A percentile compares a stretch with the other conserved stretches of the same genome.
Conservation (phyloP, 2,329 filamentous ascomycete genomes). For the Colletotrichum musicola region DNA sequence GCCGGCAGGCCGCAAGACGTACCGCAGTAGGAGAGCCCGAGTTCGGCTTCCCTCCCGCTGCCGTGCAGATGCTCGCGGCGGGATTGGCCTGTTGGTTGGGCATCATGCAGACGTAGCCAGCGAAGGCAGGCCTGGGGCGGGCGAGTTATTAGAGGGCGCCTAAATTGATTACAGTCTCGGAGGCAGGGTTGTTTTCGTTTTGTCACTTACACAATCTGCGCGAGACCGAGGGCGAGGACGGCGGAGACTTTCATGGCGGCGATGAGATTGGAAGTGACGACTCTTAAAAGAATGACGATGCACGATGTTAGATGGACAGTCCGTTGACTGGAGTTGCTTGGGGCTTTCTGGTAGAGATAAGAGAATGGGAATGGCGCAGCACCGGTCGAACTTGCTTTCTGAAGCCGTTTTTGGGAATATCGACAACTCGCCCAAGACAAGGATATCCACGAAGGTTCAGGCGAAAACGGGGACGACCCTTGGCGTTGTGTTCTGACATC, state of each 20-base stretch:
- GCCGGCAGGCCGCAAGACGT: background rate
- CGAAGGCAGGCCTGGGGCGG: constrained; percentile 5
- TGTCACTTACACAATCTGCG: constrained; percentile 11
- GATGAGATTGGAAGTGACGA: background rate
- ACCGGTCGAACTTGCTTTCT: background rate
- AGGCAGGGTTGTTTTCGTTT: too few relatives aligned
- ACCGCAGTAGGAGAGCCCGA: constrained; percentile 1
- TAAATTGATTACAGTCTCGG: background rate
- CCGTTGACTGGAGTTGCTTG: too few relatives aligned
- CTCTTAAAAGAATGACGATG: background rate
- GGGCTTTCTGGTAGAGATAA: too few relatives aligned
- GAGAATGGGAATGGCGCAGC: background rate
- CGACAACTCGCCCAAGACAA: constrained; percentile 4
- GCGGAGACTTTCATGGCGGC: constrained; percentile 2
- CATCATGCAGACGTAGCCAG: constrained; percentile 19
- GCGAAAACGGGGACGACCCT: constrained; percentile 6
- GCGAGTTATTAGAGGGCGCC: background rate
- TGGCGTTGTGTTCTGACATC: background rate
- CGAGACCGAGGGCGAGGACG: background rate
- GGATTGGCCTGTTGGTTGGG: background rate
- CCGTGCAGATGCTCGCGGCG: constrained; percentile 1
- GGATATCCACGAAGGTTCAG: constrained; percentile 5
- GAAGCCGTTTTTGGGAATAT: too few relatives aligned
- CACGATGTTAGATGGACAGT: background rate
- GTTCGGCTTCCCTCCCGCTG: background rate